Conservation (phyloP, 352 stramenopile species). For the Lagenidium giganteum region DNA sequence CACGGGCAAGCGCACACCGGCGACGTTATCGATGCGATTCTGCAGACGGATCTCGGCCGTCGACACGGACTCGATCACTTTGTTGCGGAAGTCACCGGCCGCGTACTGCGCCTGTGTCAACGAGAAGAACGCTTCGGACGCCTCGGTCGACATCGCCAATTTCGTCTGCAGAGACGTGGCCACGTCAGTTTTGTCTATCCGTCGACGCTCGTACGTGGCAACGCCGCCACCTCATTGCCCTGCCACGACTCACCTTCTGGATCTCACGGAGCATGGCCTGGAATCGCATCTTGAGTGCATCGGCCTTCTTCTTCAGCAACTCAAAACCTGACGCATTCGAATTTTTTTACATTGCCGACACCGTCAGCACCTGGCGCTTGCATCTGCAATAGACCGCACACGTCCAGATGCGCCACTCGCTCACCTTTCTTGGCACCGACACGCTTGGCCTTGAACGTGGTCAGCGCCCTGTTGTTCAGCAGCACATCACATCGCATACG, state of each 20-base stretch:
- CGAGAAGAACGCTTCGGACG: slow-evolving; percentile 95
- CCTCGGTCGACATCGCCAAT: slow-evolving; percentile 84
- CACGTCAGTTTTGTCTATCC: slow-evolving; percentile 5
- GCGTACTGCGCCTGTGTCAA: slow-evolving; percentile 98
- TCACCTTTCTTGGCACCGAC: slow-evolving; percentile 85
- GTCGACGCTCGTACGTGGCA: slow-evolving; percentile 4
- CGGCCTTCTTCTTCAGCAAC: slow-evolving; percentile 96
- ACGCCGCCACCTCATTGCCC: not conserved
- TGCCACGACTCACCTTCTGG: slow-evolving; percentile 48
- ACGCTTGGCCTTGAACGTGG: slow-evolving; percentile 78
- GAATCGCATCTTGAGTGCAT: slow-evolving; percentile 98
- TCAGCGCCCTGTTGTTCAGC: slow-evolving; percentile 57
- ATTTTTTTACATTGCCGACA: not conserved
- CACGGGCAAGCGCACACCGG: slow-evolving; percentile 98
- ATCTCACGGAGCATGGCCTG: slow-evolving; percentile 85
- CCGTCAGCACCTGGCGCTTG: not conserved
- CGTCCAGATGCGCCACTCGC: too few relatives aligned
- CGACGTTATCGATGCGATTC: slow-evolving; percentile 99
- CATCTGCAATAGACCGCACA: too few relatives aligned
- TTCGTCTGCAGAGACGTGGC: slow-evolving; percentile 74
- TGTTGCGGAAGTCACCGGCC: slow-evolving; percentile 95
- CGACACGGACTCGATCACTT: slow-evolving; percentile 96
- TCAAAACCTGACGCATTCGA: slow-evolving; percentile 48
- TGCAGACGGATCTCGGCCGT: slow-evolving; percentile 94
- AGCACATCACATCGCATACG: not conserved